Evolutionary conservation across 345 rosid genomes (phyloP).

Genomic region (Adansonia digitata): DNA sequence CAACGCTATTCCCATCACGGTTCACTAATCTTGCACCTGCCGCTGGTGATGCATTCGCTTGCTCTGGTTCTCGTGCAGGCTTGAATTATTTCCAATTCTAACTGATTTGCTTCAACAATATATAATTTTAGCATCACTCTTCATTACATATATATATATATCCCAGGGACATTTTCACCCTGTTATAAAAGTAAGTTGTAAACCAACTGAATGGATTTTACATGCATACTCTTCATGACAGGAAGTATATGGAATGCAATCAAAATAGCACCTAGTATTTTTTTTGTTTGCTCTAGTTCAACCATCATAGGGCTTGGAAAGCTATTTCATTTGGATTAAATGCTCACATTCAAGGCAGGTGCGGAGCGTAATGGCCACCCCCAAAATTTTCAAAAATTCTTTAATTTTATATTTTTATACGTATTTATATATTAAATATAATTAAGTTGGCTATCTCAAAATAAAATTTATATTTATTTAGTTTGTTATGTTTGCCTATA

Average conservation of each 20-base stretch:
- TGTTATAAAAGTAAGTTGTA: background rate
- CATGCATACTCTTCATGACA: constrained; percentile 10
- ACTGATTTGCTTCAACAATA: background rate
- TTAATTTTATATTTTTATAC: too few relatives aligned
- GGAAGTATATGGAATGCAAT: constrained; percentile 70
- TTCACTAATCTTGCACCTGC: constrained; percentile 58
- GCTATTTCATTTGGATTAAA: constrained; percentile 45
- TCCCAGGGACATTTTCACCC: background rate
- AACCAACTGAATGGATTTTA: constrained; percentile 1
- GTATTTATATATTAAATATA: too few relatives aligned
- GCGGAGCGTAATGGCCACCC: too few relatives aligned
- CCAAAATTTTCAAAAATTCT: too few relatives aligned
- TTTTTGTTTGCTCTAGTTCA: constrained; percentile 63
- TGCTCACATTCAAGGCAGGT: constrained; percentile 62
- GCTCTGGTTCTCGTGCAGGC: constrained; percentile 87
- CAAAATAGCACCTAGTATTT: constrained; percentile 63
- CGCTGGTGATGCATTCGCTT: constrained; percentile 58
- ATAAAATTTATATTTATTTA: too few relatives aligned
- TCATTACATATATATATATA: too few relatives aligned
- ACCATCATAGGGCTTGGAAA: constrained; percentile 57
- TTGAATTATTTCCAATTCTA: constrained; percentile 2
- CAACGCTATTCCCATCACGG: constrained; percentile 57
- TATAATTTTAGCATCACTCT: background rate
- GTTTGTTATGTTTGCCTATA: too few relatives aligned
- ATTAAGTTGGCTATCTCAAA: too few relatives aligned